Conservation (phyloP, 2,329 filamentous ascomycete genomes). For the Fusarium sp. region DNA sequence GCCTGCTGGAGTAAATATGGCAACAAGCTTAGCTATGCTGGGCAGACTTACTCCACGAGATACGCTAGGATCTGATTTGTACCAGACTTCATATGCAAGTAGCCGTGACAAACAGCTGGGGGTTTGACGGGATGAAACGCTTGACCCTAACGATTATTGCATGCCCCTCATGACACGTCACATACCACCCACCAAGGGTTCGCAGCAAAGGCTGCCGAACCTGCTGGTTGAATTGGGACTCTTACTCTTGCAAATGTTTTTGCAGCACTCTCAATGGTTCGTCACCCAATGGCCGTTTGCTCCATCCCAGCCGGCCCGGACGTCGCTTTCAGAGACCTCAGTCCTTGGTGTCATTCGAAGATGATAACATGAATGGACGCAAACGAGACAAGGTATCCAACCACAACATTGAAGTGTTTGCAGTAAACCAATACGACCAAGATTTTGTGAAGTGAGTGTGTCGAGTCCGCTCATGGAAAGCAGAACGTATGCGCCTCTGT, state of each 20-base stretch:
- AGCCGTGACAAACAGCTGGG: constrained; percentile 43
- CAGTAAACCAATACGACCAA: neutral
- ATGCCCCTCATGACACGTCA: constrained; percentile 48
- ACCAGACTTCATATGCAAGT: constrained; percentile 32
- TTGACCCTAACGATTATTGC: constrained; percentile 40
- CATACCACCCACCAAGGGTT: constrained; percentile 41
- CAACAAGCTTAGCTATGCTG: constrained; percentile 11
- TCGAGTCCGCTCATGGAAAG: neutral
- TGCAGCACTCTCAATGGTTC: neutral
- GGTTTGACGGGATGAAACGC: constrained; percentile 46
- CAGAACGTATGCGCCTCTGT: neutral
- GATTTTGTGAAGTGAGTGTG: neutral
- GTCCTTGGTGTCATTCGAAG: neutral
- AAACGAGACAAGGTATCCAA: neutral
- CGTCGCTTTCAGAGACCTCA: neutral
- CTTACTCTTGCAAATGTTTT: neutral
- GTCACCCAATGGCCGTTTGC: constrained; percentile 15
- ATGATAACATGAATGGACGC: neutral
- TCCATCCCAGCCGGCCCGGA: constrained; percentile 19
- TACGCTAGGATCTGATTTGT: constrained; percentile 40
- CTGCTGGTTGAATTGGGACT: constrained; percentile 19
- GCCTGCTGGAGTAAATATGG: constrained; percentile 19
- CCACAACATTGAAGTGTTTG: neutral
- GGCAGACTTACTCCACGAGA: constrained; percentile 6
- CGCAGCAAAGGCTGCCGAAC: constrained; percentile 35